A percentile compares a stretch with the other conserved stretches of the same genome.
These are phyloP conservation scores for Chytriomyces sp. DNA, from an alignment of 192 early-diverging fungal genomes.

Conservation along the genomic window DNA sequence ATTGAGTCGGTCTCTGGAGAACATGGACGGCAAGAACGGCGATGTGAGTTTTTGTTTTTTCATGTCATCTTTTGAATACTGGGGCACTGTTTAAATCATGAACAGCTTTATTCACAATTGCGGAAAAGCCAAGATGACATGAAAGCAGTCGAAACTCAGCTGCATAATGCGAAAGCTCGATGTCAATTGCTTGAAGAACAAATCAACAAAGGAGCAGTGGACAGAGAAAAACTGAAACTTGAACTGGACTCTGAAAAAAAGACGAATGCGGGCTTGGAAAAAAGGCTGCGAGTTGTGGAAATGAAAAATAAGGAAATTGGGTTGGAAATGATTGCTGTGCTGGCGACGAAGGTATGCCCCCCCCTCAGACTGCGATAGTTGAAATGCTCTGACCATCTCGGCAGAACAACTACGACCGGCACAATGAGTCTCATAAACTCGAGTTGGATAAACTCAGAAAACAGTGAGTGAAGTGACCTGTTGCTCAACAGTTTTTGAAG, in stretches of 20 bases:
- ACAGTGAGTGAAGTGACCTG: conserved; percentile 2
- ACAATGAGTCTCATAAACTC: background rate
- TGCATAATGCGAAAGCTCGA: background rate
- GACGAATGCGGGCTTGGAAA: background rate
- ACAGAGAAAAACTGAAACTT: background rate
- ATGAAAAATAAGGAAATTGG: conserved; percentile 28
- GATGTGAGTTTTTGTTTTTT: background rate
- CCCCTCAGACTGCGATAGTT: background rate
- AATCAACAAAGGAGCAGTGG: background rate
- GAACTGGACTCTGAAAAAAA: background rate
- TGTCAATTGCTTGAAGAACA: background rate
- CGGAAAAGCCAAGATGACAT: background rate
- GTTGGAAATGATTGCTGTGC: conserved; percentile 10
- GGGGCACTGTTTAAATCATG: too few species aligned
- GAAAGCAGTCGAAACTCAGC: background rate
- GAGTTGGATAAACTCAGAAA: conserved; percentile 21
- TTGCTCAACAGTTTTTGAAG: too few species aligned
- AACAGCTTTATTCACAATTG: background rate
- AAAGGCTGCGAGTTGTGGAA: background rate
- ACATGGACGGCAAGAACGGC: background rate
- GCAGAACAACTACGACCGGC: background rate
- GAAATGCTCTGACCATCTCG: background rate
- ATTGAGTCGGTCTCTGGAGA: conserved; percentile 7
- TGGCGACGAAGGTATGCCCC: conserved; percentile 16
- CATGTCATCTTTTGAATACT: too few species aligned